A percentile compares a stretch with the other conserved stretches of the same genome.
Conservation (phyloP, 495 filamentous ascomycete genomes). For the Aspergillus steynii region DNA sequence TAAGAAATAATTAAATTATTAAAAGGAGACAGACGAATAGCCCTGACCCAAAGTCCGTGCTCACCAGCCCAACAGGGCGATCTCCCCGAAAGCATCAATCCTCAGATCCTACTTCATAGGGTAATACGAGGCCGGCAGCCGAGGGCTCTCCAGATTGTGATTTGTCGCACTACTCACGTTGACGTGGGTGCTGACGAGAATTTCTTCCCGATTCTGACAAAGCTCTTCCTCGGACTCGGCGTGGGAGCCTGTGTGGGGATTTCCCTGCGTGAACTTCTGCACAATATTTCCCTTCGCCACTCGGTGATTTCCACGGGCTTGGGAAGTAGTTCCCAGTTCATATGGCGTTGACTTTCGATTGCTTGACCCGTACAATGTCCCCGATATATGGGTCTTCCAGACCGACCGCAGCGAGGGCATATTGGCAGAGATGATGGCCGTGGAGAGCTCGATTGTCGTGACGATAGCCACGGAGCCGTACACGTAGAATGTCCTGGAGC, state of each 20-base stretch:
- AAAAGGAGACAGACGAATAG: background rate
- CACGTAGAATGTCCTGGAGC: constrained; percentile 6
- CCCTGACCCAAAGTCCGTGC: background rate
- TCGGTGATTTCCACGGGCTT: background rate
- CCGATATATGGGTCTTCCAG: constrained; percentile 10
- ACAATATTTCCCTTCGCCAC: background rate
- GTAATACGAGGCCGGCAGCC: constrained; percentile 5
- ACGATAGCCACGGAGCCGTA: constrained; percentile 9
- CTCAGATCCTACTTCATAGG: background rate
- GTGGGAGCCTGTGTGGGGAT: background rate
- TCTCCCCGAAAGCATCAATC: background rate
- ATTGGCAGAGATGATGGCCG: constrained; percentile 11
- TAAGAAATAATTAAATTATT: background rate
- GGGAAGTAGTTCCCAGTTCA: background rate
- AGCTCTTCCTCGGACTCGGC: constrained; percentile 5
- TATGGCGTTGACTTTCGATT: background rate
- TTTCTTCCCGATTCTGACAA: background rate
- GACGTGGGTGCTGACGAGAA: constrained; percentile 7
- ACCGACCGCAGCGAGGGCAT: constrained; percentile 8
- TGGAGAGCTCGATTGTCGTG: constrained; percentile 6
- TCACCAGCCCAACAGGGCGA: background rate
- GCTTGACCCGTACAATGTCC: constrained; percentile 2
- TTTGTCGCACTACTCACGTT: background rate
- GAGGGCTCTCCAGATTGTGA: background rate
- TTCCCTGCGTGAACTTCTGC: background rate